Conservation (phyloP, 1,139 yeast genomes). For the Kodamaea fungicola region DNA sequence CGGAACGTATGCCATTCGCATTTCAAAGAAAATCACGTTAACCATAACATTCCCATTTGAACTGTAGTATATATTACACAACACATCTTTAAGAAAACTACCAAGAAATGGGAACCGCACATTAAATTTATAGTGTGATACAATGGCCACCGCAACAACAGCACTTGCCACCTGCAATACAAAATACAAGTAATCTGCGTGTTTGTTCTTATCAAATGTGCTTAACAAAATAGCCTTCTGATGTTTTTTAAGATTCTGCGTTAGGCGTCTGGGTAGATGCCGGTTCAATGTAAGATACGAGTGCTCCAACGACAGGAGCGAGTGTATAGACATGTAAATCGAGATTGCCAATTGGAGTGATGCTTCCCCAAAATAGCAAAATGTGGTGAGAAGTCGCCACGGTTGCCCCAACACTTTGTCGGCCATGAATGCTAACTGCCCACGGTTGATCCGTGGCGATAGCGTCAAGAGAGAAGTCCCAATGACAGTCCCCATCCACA, state of each 20-base stretch:
- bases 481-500: slow-evolving; percentile 25
- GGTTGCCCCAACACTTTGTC: slow-evolving; percentile 22
- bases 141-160: neutral
- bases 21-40: slow-evolving; percentile 18
- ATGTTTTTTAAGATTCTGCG: slow-evolving; percentile 11
- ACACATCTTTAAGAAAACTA: slow-evolving; percentile 18
- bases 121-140: neutral
- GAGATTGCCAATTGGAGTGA: slow-evolving; percentile 19
- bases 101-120: slow-evolving; percentile 14
- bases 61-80: slow-evolving; percentile 7
- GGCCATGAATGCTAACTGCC: slow-evolving; percentile 21
- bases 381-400: slow-evolving; percentile 38
- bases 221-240: slow-evolving; percentile 15
- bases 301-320: slow-evolving; percentile 11
- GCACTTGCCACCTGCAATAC: slow-evolving; percentile 17
- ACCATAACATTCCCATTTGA: slow-evolving; percentile 7
- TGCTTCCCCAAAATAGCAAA: slow-evolving; percentile 28
- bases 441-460: slow-evolving; percentile 12
- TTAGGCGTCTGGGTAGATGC: slow-evolving; percentile 3
- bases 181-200: slow-evolving; percentile 32
- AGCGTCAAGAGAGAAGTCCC: slow-evolving; percentile 17
- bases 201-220: slow-evolving; percentile 16
- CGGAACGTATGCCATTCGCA: slow-evolving; percentile 4
- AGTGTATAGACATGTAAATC: slow-evolving; percentile 16
- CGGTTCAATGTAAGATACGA: neutral